A percentile compares a stretch with the other conserved stretches of the same genome.
These are phyloP conservation scores for Cystobasidium sp. DNA, from an alignment of 1,284 basidiomycete species.

Conservation along the genomic window DNA sequence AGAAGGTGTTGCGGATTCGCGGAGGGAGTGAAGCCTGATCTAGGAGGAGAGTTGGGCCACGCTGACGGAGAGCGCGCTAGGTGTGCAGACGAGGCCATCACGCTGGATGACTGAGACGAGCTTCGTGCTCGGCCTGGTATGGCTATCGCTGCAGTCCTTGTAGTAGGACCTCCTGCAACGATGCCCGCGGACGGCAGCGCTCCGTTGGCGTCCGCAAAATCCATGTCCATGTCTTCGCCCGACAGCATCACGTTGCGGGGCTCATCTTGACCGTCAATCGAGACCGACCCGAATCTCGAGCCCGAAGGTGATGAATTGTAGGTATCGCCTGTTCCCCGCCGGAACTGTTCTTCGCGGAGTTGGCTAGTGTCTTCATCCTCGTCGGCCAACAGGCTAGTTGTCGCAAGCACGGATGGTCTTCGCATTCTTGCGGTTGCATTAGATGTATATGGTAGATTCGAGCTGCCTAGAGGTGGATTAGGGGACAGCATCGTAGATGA, in stretches of 20 bases:
- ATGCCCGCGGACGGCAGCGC: background rate
- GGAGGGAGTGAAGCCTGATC: conserved; percentile 16
- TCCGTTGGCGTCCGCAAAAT: conserved; percentile 10
- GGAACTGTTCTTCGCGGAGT: background rate
- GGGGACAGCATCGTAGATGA: too few species aligned
- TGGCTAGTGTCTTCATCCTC: background rate
- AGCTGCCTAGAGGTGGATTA: too few species aligned
- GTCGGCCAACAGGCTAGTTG: background rate
- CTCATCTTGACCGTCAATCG: conserved; percentile 22
- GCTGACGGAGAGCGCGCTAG: conserved; percentile 34
- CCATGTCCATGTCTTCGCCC: conserved; percentile 39
- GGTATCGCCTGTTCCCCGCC: background rate
- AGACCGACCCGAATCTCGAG: conserved; percentile 7
- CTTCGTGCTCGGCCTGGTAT: conserved; percentile 28
- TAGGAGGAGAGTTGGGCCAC: conserved; percentile 29
- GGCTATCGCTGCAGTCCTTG: conserved; percentile 3
- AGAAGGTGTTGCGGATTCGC: conserved; percentile 33
- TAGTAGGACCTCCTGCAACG: background rate
- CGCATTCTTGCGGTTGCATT: background rate
- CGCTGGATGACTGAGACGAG: conserved; percentile 25
- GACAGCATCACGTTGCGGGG: background rate
- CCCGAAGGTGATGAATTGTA: conserved; percentile 1
- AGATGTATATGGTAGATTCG: background rate
- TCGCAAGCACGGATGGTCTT: conserved; percentile 16
- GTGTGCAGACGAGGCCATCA: conserved; percentile 19